Evolutionary conservation across 169 alveolate genomes (phyloP).

Genomic region (Haemoproteus tartakovskyi): DNA sequence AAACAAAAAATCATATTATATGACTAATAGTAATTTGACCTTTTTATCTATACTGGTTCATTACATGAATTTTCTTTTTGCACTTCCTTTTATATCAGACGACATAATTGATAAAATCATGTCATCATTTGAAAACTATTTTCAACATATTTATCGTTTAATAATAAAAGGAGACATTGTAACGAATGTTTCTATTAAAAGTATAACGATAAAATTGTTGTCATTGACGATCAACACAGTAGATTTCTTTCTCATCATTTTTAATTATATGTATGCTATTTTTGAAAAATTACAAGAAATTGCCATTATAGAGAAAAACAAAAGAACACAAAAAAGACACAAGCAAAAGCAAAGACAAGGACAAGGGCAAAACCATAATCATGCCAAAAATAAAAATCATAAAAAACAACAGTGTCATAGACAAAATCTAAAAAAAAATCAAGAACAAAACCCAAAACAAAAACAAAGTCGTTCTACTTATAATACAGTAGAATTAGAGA

Average conservation of each 20-base stretch:
- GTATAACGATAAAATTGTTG: slow-evolving; percentile 17
- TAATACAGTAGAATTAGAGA: no score
- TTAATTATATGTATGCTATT: neutral
- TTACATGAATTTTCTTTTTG: neutral
- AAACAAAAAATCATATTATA: slow-evolving; percentile 1
- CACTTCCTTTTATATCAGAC: slow-evolving; percentile 11
- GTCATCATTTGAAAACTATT: neutral
- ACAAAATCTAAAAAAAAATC: no score
- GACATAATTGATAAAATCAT: slow-evolving; percentile 7
- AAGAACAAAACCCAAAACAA: no score
- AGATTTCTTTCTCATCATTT: neutral
- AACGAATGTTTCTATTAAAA: slow-evolving; percentile 9
- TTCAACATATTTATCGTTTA: neutral
- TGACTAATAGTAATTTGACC: slow-evolving; percentile 12
- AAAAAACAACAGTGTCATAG: neutral
- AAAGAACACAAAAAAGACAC: neutral
- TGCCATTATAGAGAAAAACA: neutral
- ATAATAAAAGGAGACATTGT: slow-evolving; percentile 20
- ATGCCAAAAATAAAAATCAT: neutral
- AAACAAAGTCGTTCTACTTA: no score
- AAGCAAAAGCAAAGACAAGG: neutral
- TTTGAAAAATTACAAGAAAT: neutral
- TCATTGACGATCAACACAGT: slow-evolving; percentile 4
- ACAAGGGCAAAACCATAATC: neutral
- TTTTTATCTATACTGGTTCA: slow-evolving; percentile 9